Base-by-base conservation (phyloP, 2,329 filamentous ascomycete species). In the Stagonosporopsis cucurbitacearum region DNA sequence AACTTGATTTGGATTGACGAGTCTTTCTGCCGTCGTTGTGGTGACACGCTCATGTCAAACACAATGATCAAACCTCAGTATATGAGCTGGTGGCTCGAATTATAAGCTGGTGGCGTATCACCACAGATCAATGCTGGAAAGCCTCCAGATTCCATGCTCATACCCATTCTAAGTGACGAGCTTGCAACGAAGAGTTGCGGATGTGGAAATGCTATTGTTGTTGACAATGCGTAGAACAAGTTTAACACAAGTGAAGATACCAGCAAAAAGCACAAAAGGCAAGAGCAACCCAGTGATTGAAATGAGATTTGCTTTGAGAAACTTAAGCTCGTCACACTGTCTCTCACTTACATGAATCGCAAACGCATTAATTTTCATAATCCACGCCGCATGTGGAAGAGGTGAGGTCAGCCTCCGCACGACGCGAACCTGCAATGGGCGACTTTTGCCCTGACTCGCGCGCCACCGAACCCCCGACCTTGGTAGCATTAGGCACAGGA, bases 361-460 rank as follows among this genome's bases (percentile, higher is more conserved):
- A 20, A 8, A 35, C 32, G 23, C 42, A 37, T 50, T n/a, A 4
- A 23, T 26, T 17, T 8, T 12, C 25, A 23, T 4, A 6, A 11
- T 50, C 43, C 42, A 23, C 25, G n/a, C 23, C 47, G 53, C 32
- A 36, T 26, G 30, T 46, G 35, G 36, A 28, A 41, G 35, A 57
- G 42, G 48, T 47, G 59, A 60, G 49, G 53, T 60, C 50, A 32
- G 30, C 45, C 28, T 30, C 19, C n/a, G 15, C 4, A 26, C 33
- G 50, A 57, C 48, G 49, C 56, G 52, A 53, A 44, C 48, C 47
- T 47, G 48, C 32, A 30, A 65, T 65, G 63, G 54, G 58, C 54
- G 37, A 54, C 32, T 49, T 45, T 41, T 20, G 22, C 35, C 60
- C 58, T 67, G 66, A 68, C 65, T 69, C 66, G 66, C 54, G 63